These are phyloP conservation scores for Gaeumannomyces sp. DNA, from an alignment of 2,329 filamentous ascomycete species.

Conservation along the genomic window DNA sequence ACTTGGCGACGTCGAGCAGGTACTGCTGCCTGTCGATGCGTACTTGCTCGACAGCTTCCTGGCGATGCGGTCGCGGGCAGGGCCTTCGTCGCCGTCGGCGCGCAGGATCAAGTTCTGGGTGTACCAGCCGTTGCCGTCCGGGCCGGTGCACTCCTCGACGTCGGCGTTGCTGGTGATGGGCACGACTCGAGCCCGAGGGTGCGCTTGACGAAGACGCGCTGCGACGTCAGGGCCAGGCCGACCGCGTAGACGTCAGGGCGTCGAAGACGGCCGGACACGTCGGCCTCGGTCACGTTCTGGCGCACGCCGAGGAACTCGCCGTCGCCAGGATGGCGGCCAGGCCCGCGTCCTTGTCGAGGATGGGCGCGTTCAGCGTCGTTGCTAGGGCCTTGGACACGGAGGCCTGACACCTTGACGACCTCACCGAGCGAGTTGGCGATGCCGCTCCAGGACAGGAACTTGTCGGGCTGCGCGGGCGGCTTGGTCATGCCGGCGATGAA, in stretches of 20 bases:
- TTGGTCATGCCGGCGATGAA: not conserved
- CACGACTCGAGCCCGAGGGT: not conserved
- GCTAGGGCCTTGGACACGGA: not conserved
- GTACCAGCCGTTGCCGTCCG: not conserved
- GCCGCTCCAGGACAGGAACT: not conserved
- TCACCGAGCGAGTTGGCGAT: not conserved
- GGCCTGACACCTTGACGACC: not conserved
- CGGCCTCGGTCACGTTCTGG: not conserved
- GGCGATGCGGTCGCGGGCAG: not conserved
- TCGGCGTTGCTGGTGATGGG: not conserved
- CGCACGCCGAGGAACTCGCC: not conserved
- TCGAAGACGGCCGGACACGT: not conserved
- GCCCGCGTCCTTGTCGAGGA: not conserved
- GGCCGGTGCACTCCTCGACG: not conserved
- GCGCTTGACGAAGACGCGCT: not conserved
- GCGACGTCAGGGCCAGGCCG: slow-evolving; percentile 1
- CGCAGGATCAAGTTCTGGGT: not conserved
- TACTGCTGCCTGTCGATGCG: slow-evolving; percentile 9
- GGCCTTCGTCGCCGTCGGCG: not conserved
- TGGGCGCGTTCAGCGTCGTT: not conserved
- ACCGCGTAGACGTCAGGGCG: not conserved
- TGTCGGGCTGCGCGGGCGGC: not conserved
- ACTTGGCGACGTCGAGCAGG: slow-evolving; percentile 11
- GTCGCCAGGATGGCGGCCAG: not conserved
- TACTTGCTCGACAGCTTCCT: slow-evolving; percentile 10